Conservation (phyloP, 108 stramenopile genomes). For the Skeletonema menzelii region DNA sequence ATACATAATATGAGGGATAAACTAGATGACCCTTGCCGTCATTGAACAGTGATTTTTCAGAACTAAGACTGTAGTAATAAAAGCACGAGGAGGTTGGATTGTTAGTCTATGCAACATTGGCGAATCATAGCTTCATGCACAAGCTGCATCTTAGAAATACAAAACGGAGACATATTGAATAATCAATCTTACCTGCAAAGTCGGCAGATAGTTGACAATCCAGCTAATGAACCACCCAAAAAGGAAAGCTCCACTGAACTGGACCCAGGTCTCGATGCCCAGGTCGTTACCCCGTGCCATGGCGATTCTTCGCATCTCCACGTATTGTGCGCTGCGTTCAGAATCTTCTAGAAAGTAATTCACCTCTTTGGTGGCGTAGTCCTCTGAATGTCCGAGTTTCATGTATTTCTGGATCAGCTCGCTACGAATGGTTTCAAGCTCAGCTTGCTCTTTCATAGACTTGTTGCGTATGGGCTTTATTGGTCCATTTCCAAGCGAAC, state of each 20-base stretch:
- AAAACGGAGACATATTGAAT: neutral
- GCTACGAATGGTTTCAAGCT: slow-evolving; percentile 36
- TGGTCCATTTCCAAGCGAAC: slow-evolving; percentile 12
- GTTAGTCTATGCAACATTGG: neutral
- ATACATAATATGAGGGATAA: neutral
- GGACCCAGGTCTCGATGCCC: slow-evolving; percentile 42
- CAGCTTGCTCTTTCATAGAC: slow-evolving; percentile 33
- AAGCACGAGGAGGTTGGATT: neutral
- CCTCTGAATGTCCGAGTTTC: slow-evolving; percentile 34
- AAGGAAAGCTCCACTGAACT: slow-evolving; percentile 39
- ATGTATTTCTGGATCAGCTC: slow-evolving; percentile 49
- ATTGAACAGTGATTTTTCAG: neutral
- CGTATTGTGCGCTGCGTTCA: slow-evolving; percentile 40
- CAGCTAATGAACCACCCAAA: slow-evolving; percentile 33
- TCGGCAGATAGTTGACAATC: slow-evolving; percentile 14
- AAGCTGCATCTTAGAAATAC: neutral
- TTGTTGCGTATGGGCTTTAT: slow-evolving; percentile 13
- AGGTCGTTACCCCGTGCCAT: slow-evolving; percentile 46
- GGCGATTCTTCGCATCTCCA: slow-evolving; percentile 47
- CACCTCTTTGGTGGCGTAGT: slow-evolving; percentile 41
- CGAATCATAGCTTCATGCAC: neutral
- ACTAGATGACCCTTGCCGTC: neutral
- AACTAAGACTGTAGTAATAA: neutral
- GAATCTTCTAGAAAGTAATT: slow-evolving; percentile 45
- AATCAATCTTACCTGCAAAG: slow-evolving; percentile 12